Base-by-base conservation (phyloP, 352 stramenopile genomes). In the Globisporangium uncinulatum region DNA sequence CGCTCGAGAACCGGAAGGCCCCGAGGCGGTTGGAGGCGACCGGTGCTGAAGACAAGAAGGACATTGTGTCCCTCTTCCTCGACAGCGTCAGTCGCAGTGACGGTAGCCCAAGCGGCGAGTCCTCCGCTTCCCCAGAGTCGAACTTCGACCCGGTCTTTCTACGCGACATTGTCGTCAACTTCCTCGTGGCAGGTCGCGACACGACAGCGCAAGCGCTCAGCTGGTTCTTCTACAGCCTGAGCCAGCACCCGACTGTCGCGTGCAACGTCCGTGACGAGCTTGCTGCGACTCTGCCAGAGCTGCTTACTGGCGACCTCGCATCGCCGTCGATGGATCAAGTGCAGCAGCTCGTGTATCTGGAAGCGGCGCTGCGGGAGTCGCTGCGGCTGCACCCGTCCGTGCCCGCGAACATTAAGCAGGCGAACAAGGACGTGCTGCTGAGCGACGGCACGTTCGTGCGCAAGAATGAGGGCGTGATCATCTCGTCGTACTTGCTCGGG, bases 141-240 rank as follows among this genome's bases (percentile, higher is more conserved):
- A 7, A 17, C 7, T 71, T 79, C 32, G 67, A 79, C 32, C 61
- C 69, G 19, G 47, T 54, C 0, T 82, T 71, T 43, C 37, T 94
- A n/a, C 78, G 79, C 21, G 82, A 94, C 60, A 73, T 95, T 8
- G 75, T 89, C 14, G 66, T 96, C 29, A 92, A 79, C 45, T 88
- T 94, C 62, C 51, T 96, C 14, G 68, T 95, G 41, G 82, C 83
- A 39, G 86, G 86, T 6, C 70, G 86, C 8, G 86, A 96, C 63
- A 90, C 86, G 0, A 92, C 81, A 0, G 82, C 86, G 14, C 80
- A 86, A 36, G 67, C 80, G 10, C 59, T 95, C 1, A 71, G 63
- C 9, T 95, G 86, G 86, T 74, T 92, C 59, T 83, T 92, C 50
- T 70, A 70, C 55, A 67, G 69, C 45, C 52, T 95, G 1, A 68